Evolutionary conservation across 257 asterid genomes (phyloP), one percentile per base, ranked within the genome.

Genomic region (Scutellaria minor): DNA sequence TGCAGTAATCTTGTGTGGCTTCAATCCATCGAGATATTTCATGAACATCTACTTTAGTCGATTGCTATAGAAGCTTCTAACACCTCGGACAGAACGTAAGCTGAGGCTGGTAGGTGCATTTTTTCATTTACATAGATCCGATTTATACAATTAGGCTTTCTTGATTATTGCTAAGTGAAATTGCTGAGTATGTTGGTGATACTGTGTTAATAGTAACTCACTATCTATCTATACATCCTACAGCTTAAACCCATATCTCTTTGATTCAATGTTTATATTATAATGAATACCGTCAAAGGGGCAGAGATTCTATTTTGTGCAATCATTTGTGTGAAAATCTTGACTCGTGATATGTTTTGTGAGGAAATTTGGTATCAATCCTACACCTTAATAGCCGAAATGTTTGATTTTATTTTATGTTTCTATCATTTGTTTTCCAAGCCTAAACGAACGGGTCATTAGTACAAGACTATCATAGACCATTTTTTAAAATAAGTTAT

Each of bases 21-120:
- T 90, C 93, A 92, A 82, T 75, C 97, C 98, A 3, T 92, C 96
- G 31, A 90, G 96, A 84, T 84, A 88, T 76, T 71, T 87, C 82
- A 85, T 92, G 96, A 90, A 85, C 82, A 77, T 90, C 75, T 89
- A 89, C 78, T 91, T 91, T 79, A 88, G 96, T 63, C 84, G 44
- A 70, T 56, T 76, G 82, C 63, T 80, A 53, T 89, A 84, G 82
- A 74, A 15, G 67, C 74, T 24, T 72, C 80, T 77, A 64, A 80
- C 75, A 41, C 57, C 72, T 65, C 50, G 45, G 37, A 31, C 37
- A 31, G 4, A 31, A 61, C 40, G 68, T 5, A 69, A 5, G 80
- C 2, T 31, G 37, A 3, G 37, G 5, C 37, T 31, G 37, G 37
- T 31, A 31, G 37, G 4, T 31, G 37, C 37, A 31, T 31, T 31